Percentiles rank a stretch among this genome's conserved stretches.
Conservation (phyloP, 108 stramenopile genomes). For the Pseudonitzschia pungens region DNA sequence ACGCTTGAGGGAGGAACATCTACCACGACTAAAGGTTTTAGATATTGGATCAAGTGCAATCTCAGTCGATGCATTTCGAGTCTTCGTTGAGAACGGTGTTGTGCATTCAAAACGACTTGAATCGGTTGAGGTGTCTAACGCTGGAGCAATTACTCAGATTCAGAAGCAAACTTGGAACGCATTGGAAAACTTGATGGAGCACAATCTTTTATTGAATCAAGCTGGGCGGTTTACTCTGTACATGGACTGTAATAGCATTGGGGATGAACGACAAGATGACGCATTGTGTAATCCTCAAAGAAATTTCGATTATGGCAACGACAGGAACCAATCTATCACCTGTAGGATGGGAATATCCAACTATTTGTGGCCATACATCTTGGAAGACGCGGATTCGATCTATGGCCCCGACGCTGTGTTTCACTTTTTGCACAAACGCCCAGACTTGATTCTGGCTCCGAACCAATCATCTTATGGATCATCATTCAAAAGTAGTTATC, state of each 20-base stretch:
- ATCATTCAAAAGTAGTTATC: neutral
- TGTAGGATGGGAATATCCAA: neutral
- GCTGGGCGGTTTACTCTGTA: slow-evolving; percentile 7
- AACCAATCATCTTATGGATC: neutral
- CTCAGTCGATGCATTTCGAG: slow-evolving; percentile 11
- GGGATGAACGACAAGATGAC: neutral
- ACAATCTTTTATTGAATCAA: slow-evolving; percentile 19
- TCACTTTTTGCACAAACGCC: slow-evolving; percentile 24
- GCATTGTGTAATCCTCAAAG: neutral
- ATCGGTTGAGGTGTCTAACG: slow-evolving; percentile 1
- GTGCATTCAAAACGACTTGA: slow-evolving; percentile 7
- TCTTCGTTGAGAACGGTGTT: slow-evolving; percentile 12
- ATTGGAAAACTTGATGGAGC: slow-evolving; percentile 5
- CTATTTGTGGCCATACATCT: slow-evolving; percentile 10
- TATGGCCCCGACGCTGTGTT: slow-evolving; percentile 21
- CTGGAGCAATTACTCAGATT: slow-evolving; percentile 8
- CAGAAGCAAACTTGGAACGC: slow-evolving; percentile 3
- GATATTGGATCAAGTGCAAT: slow-evolving; percentile 9
- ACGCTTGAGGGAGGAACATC: slow-evolving; percentile 5
- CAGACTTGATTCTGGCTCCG: slow-evolving; percentile 17
- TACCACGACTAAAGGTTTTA: slow-evolving; percentile 3
- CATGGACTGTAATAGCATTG: neutral
- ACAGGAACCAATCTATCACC: neutral
- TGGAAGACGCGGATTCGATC: slow-evolving; percentile 18
- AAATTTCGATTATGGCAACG: neutral